Evolutionary conservation across 1,139 yeast genomes (phyloP), one percentile per base, ranked within the genome.

Genomic region (Lizanozyma gosingica): DNA sequence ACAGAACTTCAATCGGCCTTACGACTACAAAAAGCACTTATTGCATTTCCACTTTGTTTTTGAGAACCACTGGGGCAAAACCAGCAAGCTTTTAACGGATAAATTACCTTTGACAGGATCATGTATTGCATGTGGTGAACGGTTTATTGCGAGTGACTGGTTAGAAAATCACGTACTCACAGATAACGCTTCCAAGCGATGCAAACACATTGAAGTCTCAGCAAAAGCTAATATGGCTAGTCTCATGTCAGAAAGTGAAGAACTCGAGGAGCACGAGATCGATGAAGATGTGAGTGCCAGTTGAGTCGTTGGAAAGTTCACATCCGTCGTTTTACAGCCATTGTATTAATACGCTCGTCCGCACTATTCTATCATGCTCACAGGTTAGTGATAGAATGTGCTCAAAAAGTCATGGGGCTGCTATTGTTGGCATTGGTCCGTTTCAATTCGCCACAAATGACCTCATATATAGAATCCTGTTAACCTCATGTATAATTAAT

Each of bases 1-100:
- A 37, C 81, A 81, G 17, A 73, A 65, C 47, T 80, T 80, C 60
- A 80, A 80, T 59, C 65, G 87, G 36, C 84, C 83, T 2, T 80
- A 80, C 52, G 87, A 80, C 54, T 79, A 66, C 59, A 80, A 80
- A 52, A 80, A 80, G 50, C 87, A 80, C 53, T 59, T 80, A 45
- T 60, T 80, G 35, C 82, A 80, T 53, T 67, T 75, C 39, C 87
- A 80, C 49, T 80, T 80, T 53, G 59, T 56, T 38, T 80, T 78
- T 54, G 76, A 72, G 44, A 70, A 75, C 44, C 67, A 69, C 4
- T 60, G 63, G 33, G 73, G 72, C 8, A 71, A 72, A 38, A 63
- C 67, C 36, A 59, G 69, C 45, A 76, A 76, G 45, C 78, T 76
- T 45, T 58, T 80, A 42, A 67, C 67, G 41, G 79, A 76, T 43